Evolutionary conservation across 768 basidiomycete genomes (phyloP).

Genomic region (Trametes punicea): DNA sequence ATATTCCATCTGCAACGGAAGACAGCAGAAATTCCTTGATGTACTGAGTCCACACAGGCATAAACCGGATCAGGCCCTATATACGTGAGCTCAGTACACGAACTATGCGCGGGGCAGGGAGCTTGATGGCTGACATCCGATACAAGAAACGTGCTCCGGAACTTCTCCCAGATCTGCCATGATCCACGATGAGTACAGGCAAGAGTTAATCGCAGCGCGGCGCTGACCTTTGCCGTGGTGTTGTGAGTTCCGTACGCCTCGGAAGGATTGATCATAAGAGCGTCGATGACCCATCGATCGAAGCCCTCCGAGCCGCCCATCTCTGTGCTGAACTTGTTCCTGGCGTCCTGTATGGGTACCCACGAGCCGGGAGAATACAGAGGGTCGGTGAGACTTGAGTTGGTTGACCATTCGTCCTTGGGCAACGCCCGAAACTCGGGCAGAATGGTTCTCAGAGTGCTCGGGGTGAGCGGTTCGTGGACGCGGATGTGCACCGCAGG

Average conservation of each 20-base stretch:
- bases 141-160: constrained; percentile 50
- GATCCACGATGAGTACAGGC: not conserved
- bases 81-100: not conserved
- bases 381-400: constrained; percentile 37
- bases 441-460: constrained; percentile 40
- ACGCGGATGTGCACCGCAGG: constrained; percentile 59
- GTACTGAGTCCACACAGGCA: constrained; percentile 59
- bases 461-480: constrained; percentile 35
- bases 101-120: not conserved
- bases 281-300: constrained; percentile 59
- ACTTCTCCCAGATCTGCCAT: constrained; percentile 73
- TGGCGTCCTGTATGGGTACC: constrained; percentile 53
- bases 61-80: constrained; percentile 43
- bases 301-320: constrained; percentile 66
- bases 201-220: not conserved
- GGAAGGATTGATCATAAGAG: constrained; percentile 63
- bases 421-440: constrained; percentile 57
- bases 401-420: constrained; percentile 22
- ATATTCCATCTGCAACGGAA: constrained; percentile 68
- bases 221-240: constrained; percentile 55
- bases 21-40: constrained; percentile 58
- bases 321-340: constrained; percentile 45
- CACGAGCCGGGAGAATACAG: constrained; percentile 46
- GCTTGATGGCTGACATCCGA: constrained; percentile 40
- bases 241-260: constrained; percentile 76